A percentile compares a stretch with the other conserved stretches of the same genome.
phyloP scores from a whole-genome alignment of 805 yeast species.

The Metschnikowia kunwiensis region DNA sequence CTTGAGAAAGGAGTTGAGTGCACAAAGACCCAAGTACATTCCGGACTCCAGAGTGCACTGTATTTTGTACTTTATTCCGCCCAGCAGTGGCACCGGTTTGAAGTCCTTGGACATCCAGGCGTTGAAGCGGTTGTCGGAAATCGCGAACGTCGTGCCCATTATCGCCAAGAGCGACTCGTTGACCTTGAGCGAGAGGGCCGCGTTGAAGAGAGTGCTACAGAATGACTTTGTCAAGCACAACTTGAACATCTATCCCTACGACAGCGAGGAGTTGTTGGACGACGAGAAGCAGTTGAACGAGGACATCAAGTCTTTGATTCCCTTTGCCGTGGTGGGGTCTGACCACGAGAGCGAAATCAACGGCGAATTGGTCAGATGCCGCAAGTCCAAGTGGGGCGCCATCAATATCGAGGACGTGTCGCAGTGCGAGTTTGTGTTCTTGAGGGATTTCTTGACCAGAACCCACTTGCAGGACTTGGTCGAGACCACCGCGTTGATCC shows the following conservation, averaged over 20 bases:
- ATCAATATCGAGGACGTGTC: constrained; percentile 90
- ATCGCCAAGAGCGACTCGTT: constrained; percentile 92
- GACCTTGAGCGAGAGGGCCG: constrained; percentile 78
- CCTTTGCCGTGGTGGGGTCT: constrained; percentile 94
- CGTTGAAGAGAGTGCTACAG: constrained; percentile 74
- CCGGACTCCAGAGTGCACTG: constrained; percentile 92
- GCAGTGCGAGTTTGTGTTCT: constrained; percentile 93
- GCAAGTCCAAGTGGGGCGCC: constrained; percentile 92
- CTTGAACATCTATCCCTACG: constrained; percentile 82
- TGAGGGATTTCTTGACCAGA: constrained; percentile 90
- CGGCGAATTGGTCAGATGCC: constrained; percentile 82
- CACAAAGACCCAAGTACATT: constrained; percentile 80
- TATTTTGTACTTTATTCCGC: constrained; percentile 75
- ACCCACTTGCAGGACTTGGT: constrained; percentile 95
- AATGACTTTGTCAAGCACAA: constrained; percentile 70
- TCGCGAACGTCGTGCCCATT: constrained; percentile 90
- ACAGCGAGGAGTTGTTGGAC: constrained; percentile 61
- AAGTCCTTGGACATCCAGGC: constrained; percentile 79
- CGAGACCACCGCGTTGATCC: constrained; percentile 83
- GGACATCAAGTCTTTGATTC: constrained; percentile 71
- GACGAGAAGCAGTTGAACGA: constrained; percentile 72
- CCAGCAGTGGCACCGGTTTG: constrained; percentile 86
- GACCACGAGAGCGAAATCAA: constrained; percentile 71
- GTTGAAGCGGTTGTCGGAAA: constrained; percentile 78
- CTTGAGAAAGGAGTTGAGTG: constrained; percentile 90